These are phyloP conservation scores for Fraxinus xanthoxyloides DNA, from an alignment of 305 asterid genomes.

Conservation along the genomic window DNA sequence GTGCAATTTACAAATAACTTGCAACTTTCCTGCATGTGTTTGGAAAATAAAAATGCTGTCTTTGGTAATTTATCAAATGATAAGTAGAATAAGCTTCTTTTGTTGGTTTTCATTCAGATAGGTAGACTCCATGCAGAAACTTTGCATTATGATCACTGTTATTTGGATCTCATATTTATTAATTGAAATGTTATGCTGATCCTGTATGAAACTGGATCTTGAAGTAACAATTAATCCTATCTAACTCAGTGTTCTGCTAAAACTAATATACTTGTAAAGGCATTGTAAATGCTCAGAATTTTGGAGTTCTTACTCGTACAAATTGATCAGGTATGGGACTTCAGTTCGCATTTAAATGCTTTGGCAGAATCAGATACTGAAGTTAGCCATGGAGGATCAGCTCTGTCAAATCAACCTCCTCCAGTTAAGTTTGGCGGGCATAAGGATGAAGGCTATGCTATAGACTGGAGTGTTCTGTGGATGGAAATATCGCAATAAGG, in stretches of 20 bases:
- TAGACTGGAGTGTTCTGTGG: conserved; percentile 98
- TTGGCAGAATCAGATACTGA: conserved; percentile 55
- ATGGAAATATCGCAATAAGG: conserved; percentile 79
- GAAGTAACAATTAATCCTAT: background rate
- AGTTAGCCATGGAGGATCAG: conserved; percentile 42
- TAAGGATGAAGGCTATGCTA: conserved; percentile 92
- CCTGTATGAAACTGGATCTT: background rate
- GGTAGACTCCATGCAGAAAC: background rate
- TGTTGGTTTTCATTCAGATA: background rate
- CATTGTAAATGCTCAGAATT: background rate
- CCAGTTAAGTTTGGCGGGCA: conserved; percentile 69
- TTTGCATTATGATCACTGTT: background rate
- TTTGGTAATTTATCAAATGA: background rate
- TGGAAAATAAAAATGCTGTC: background rate
- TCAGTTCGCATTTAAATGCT: conserved; percentile 69
- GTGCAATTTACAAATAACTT: background rate
- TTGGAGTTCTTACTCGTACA: conserved; percentile 2
- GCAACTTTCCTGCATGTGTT: background rate
- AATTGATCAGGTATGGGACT: conserved; percentile 75
- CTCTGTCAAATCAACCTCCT: conserved; percentile 62
- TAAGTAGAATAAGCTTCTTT: background rate
- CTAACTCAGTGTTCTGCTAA: background rate
- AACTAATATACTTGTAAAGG: background rate
- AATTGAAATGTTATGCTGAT: background rate
- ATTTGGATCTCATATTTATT: background rate